These are phyloP conservation scores for Petunia axillaris DNA, from an alignment of 257 asterid species.

Conservation along the genomic window DNA sequence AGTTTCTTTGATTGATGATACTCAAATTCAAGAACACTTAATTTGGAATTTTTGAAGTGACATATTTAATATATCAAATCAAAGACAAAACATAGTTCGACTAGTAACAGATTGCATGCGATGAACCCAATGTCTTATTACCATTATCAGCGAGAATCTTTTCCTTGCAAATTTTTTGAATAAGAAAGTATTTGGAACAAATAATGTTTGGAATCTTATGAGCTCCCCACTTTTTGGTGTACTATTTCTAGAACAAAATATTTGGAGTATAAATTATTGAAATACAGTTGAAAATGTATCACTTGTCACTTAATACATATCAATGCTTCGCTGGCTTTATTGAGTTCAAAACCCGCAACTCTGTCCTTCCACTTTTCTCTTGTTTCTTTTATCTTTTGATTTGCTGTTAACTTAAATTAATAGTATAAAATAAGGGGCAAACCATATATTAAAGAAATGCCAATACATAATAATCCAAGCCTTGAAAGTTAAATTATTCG, in stretches of 20 bases:
- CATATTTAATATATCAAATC: no score
- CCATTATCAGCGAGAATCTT: no score
- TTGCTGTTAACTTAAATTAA: background rate
- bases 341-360: constrained; percentile 1
- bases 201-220: background rate
- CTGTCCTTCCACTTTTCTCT: background rate
- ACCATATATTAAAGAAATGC: no score
- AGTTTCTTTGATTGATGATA: no score
- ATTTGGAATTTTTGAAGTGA: no score
- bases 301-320: background rate
- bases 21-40: no score
- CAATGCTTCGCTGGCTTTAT: constrained; percentile 15
- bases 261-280: background rate
- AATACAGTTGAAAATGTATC: background rate
- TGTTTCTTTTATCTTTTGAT: background rate
- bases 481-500: background rate
- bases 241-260: background rate
- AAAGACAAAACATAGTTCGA: background rate
- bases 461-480: background rate
- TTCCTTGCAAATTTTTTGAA: no score
- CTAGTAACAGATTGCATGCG: background rate
- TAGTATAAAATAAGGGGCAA: background rate
- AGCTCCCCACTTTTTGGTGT: background rate
- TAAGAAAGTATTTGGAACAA: background rate
- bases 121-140: background rate